Evolutionary conservation across 73 alveolate genomes (phyloP).

Genomic region (Stentor roeselii): DNA sequence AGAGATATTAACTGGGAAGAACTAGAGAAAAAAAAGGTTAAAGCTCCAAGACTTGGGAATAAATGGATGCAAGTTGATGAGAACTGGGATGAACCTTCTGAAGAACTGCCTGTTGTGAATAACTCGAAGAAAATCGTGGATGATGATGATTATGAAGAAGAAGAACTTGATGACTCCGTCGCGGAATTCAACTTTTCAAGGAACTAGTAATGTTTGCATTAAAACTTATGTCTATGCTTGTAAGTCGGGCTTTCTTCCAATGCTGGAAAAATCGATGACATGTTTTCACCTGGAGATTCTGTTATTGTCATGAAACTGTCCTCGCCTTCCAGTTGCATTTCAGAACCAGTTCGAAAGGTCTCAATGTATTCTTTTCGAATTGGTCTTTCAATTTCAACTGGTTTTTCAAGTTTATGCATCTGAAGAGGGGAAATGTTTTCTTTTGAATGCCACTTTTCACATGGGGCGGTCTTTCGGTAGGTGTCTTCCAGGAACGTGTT

Average conservation of each 20-base stretch:
- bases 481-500: neutral
- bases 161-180: constrained; percentile 10
- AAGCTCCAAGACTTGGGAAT: constrained; percentile 49
- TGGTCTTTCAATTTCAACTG: neutral
- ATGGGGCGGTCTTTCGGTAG: neutral
- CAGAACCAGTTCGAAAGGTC: neutral
- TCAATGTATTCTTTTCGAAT: neutral
- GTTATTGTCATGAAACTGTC: neutral
- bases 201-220: too few species aligned
- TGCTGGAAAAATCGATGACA: neutral
- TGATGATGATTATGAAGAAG: constrained; percentile 23
- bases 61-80: constrained; percentile 16
- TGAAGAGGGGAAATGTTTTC: too few species aligned
- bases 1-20: constrained; percentile 67
- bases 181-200: constrained; percentile 25
- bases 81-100: neutral
- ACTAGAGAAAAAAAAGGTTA: constrained; percentile 51
- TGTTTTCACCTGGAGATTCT: neutral
- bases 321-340: neutral
- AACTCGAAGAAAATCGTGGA: neutral
- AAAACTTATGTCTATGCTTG: too few species aligned
- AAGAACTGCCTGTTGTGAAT: neutral
- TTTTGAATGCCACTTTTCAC: too few species aligned
- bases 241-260: too few species aligned
- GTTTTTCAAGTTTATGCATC: too few species aligned